These are phyloP conservation scores for Paxillus ammoniavirescens DNA, from an alignment of 768 basidiomycete genomes.

Conservation along the genomic window DNA sequence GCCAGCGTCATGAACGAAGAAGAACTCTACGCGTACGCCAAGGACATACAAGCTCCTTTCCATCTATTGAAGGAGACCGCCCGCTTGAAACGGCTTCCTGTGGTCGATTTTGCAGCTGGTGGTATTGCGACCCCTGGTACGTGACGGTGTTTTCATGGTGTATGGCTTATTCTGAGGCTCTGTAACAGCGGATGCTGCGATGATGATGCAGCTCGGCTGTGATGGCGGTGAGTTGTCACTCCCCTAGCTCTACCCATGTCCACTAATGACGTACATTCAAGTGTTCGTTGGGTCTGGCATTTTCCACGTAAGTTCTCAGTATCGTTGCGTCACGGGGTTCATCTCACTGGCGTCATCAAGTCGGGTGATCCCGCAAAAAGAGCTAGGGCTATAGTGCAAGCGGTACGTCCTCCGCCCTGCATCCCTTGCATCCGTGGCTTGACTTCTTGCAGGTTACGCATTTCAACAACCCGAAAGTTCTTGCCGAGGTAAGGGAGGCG, in stretches of 20 bases:
- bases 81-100: constrained; percentile 87
- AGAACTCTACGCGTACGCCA: constrained; percentile 91
- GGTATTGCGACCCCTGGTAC: constrained; percentile 89
- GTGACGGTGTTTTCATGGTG: constrained; percentile 11
- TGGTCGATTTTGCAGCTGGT: constrained; percentile 96
- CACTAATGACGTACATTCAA: constrained; percentile 27
- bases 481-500: constrained; percentile 67
- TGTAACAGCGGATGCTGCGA: constrained; percentile 79
- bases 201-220: constrained; percentile 99
- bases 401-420: constrained; percentile 47
- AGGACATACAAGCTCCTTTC: constrained; percentile 90
- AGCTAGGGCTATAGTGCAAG: constrained; percentile 94
- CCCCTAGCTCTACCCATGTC: background rate
- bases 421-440: constrained; percentile 2
- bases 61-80: constrained; percentile 96
- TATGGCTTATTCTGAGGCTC: background rate
- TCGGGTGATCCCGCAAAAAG: constrained; percentile 93
- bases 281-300: constrained; percentile 99
- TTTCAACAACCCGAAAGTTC: constrained; percentile 88
- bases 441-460: constrained; percentile 70
- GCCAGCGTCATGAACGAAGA: constrained; percentile 90
- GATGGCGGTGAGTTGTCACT: constrained; percentile 72
- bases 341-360: constrained; percentile 33
- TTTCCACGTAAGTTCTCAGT: constrained; percentile 68
- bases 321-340: background rate